Conservation (phyloP, 768 basidiomycete species). For the Leccinellum rugosiceps region DNA sequence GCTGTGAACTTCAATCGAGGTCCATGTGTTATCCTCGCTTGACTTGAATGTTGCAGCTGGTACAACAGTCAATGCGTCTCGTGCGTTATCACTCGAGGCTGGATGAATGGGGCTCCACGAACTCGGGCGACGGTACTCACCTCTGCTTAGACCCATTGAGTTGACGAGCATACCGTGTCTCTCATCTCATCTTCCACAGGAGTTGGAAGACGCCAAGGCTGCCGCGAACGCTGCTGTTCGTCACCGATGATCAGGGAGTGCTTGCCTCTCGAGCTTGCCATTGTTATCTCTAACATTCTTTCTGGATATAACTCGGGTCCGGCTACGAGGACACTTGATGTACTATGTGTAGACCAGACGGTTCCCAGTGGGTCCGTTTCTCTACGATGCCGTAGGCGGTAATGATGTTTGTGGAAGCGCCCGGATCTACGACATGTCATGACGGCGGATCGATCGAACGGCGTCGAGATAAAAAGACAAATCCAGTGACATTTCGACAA, state of each 20-base stretch:
- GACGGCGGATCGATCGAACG: background rate
- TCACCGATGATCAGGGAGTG: slow-evolving; percentile 29
- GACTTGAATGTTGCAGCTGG: slow-evolving; percentile 29
- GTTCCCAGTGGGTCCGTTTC: background rate
- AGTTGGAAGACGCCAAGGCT: slow-evolving; percentile 51
- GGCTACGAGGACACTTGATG: slow-evolving; percentile 15
- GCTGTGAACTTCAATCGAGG: slow-evolving; percentile 47
- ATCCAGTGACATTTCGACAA: background rate
- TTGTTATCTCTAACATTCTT: slow-evolving; percentile 50
- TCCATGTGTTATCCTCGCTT: slow-evolving; percentile 45
- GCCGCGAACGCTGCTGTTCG: slow-evolving; percentile 37
- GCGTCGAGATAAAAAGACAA: slow-evolving; percentile 1
- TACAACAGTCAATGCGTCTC: background rate
- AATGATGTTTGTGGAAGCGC: slow-evolving; percentile 19
- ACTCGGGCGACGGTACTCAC: background rate
- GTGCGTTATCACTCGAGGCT: background rate
- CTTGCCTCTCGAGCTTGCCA: slow-evolving; percentile 31
- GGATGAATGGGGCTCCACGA: background rate
- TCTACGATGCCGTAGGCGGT: background rate
- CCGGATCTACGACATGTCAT: background rate
- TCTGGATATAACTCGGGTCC: slow-evolving; percentile 38
- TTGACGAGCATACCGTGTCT: slow-evolving; percentile 56
- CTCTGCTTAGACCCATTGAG: slow-evolving; percentile 48
- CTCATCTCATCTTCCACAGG: slow-evolving; percentile 39
- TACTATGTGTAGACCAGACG: background rate